phyloP scores from a whole-genome alignment of 805 yeast genomes.

The Wickerhamomyces hampshirensis region DNA sequence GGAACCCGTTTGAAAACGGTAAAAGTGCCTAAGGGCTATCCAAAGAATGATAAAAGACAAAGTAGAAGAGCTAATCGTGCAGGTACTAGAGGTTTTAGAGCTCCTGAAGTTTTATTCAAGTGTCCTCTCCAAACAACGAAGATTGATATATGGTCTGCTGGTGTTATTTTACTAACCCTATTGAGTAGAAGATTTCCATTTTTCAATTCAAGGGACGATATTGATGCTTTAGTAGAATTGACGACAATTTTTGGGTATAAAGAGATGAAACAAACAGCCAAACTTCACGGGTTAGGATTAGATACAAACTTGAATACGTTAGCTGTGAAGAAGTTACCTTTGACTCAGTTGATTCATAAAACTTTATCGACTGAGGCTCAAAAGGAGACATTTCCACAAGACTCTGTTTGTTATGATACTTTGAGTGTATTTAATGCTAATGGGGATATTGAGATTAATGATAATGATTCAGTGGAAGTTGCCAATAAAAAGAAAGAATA shows the following conservation, averaged over 20 bases:
- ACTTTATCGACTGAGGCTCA: conserved; percentile 43
- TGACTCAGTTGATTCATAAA: conserved; percentile 37
- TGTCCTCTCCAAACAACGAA: conserved; percentile 54
- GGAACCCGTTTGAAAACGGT: conserved; percentile 23
- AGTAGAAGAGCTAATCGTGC: conserved; percentile 95
- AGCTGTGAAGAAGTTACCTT: conserved; percentile 18
- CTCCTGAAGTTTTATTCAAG: conserved; percentile 65
- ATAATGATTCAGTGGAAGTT: conserved; percentile 4
- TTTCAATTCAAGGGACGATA: conserved; percentile 90
- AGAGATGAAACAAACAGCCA: conserved; percentile 71
- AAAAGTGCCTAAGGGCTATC: conserved; percentile 53
- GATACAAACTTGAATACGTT: conserved; percentile 59
- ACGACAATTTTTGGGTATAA: conserved; percentile 75
- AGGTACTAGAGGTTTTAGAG: conserved; percentile 85
- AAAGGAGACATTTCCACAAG: conserved; percentile 60
- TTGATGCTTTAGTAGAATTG: conserved; percentile 84
- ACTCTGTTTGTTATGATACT: conserved; percentile 68
- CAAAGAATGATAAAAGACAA: conserved; percentile 82
- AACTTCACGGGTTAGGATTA: conserved; percentile 82
- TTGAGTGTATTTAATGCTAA: conserved; percentile 32
- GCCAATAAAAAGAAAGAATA: conserved; percentile 13
- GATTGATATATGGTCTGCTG: conserved; percentile 81
- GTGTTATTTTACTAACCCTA: conserved; percentile 72
- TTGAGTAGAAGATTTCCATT: conserved; percentile 82
- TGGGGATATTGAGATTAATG: conserved; percentile 5